phyloP scores from a whole-genome alignment of 169 alveolate genomes.

The Plasmodium malariae region DNA sequence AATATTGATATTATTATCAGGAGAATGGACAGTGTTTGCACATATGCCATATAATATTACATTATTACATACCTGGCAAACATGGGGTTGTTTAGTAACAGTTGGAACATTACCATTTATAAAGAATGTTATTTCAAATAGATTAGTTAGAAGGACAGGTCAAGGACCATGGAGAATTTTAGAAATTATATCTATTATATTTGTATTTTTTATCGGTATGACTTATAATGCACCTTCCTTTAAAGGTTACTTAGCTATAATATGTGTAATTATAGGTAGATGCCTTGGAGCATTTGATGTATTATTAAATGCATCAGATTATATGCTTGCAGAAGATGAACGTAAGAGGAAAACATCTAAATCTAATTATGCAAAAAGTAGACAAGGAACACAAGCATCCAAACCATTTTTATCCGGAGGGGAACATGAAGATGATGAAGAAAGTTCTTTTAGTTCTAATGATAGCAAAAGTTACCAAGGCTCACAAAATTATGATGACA shows the following conservation, averaged over 20 bases:
- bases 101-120: slow-evolving; percentile 94
- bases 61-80: slow-evolving; percentile 89
- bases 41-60: slow-evolving; percentile 87
- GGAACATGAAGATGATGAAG: slow-evolving; percentile 77
- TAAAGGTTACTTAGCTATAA: slow-evolving; percentile 81
- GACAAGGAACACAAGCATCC: slow-evolving; percentile 71
- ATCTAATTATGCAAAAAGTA: slow-evolving; percentile 60
- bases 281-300: slow-evolving; percentile 88
- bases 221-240: slow-evolving; percentile 86
- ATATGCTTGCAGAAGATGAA: slow-evolving; percentile 67
- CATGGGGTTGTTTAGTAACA: slow-evolving; percentile 93
- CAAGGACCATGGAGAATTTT: slow-evolving; percentile 96
- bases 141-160: slow-evolving; percentile 93
- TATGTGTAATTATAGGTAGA: slow-evolving; percentile 87
- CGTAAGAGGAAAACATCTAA: slow-evolving; percentile 31
- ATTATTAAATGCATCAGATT: slow-evolving; percentile 83
- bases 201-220: slow-evolving; percentile 91
- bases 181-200: slow-evolving; percentile 91
- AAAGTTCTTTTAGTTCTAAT: slow-evolving; percentile 69
- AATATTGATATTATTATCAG: slow-evolving; percentile 85
- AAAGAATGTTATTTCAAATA: slow-evolving; percentile 93
- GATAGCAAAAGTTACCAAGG: slow-evolving; percentile 76
- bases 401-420: slow-evolving; percentile 62
- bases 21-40: slow-evolving; percentile 85
- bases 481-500: slow-evolving; percentile 72